Base-by-base conservation (phyloP, 164 flowering plant genomes). In the Sextonia rubra region DNA sequence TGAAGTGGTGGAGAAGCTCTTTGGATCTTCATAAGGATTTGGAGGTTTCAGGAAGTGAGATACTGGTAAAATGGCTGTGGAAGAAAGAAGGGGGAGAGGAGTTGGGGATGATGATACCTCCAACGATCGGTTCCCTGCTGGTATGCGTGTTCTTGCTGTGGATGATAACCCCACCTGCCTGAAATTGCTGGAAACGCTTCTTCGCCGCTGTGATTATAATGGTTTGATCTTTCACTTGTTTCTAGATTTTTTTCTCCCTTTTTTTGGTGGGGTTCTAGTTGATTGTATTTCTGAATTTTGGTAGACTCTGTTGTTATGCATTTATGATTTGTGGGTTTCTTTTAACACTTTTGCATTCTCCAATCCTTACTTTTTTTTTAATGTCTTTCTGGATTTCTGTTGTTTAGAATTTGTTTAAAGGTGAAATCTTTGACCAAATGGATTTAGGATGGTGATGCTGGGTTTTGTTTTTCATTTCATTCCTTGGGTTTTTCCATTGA, bases 151-250 rank as follows among this genome's bases (percentile, higher is more conserved):
- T 37, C 79, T 89, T 47, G 90, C 90, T 52, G 89, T 89, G 55
- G 92, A 89, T 64, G 92, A 87, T 70, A 85, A 89, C 64, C 87
- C 84, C 8, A 85, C 84, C 76, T 89, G 92, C 70, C 80, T 89
- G 62, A 68, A 49, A 47, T 29, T 87, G 65, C 69, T 89, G 62
- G 87, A 83, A 47, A 68, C 79, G 73, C 75, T 89, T 64, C 86
- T 86, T 22, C 81, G 83, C 55, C 74, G 77, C 32, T 89, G 91
- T 80, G 74, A 81, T 22, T 89, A 85, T 69, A 82, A 86, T 60
- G 90, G 90, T 89, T 70, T 30, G 72, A 12, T 5, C 12, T 23
- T 20, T 56, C 12, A 12, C 61, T 30, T 55, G 55, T 69, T 18
- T 70, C 66, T 29, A 26, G 22, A 26, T 26, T 47, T 70, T 64